These are phyloP conservation scores for Xylaria nigripes DNA, from an alignment of 495 filamentous ascomycete genomes.

Conservation along the genomic window DNA sequence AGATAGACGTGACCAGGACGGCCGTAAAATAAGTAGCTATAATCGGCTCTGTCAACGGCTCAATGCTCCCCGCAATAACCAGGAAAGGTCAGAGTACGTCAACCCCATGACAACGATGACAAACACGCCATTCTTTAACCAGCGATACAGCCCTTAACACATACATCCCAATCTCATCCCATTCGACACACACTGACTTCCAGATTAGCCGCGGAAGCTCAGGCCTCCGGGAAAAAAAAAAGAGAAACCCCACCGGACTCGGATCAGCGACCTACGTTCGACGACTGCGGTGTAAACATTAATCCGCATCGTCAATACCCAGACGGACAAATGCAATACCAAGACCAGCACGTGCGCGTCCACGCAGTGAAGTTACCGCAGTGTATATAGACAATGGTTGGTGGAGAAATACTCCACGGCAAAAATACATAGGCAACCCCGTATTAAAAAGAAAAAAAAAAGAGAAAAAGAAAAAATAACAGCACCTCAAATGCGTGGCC, in stretches of 20 bases:
- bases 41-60: background rate
- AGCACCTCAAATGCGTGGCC: too few species aligned
- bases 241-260: background rate
- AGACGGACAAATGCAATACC: constrained; percentile 9
- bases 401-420: constrained; percentile 12
- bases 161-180: background rate
- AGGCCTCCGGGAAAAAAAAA: background rate
- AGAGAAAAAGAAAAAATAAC: too few species aligned
- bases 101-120: background rate
- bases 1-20: background rate
- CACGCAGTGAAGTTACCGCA: too few species aligned
- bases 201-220: constrained; percentile 8
- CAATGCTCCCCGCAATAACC: background rate
- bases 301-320: background rate
- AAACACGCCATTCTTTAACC: background rate
- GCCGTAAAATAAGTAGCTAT: background rate
- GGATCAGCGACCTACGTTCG: too few species aligned
- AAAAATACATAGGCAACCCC: too few species aligned
- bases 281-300: background rate
- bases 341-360: constrained; percentile 3
- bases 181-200: background rate
- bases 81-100: background rate
- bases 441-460: too few species aligned
- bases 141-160: background rate
- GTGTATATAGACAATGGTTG: constrained; percentile 2